Percentiles rank a stretch among this genome's conserved stretches.
phyloP scores from a whole-genome alignment of 192 early-diverging fungal species.

The Backusella luteola region DNA sequence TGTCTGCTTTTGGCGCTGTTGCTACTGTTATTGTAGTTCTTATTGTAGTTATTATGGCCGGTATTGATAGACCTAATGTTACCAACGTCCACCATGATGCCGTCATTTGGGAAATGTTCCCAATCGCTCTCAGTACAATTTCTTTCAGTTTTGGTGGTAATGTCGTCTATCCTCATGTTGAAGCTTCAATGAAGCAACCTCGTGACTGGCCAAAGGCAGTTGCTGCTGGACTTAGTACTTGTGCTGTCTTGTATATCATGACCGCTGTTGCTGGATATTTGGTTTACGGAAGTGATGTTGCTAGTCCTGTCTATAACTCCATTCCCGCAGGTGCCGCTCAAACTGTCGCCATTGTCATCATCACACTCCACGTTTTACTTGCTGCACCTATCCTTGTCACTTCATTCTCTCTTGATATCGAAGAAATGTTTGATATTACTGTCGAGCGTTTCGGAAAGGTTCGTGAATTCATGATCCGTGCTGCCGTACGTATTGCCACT shows the following conservation, averaged over 20 bases:
- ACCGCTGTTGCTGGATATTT: constrained; percentile 62
- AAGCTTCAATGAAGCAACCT: constrained; percentile 62
- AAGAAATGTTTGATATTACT: constrained; percentile 50
- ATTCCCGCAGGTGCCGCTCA: constrained; percentile 50
- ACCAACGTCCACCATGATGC: constrained; percentile 35
- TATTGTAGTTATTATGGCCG: constrained; percentile 52
- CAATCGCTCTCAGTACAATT: constrained; percentile 61
- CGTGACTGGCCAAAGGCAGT: constrained; percentile 55
- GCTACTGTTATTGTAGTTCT: constrained; percentile 60
- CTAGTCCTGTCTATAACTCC: constrained; percentile 57
- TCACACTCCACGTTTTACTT: constrained; percentile 64
- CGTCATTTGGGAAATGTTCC: constrained; percentile 52
- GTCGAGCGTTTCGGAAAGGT: constrained; percentile 30
- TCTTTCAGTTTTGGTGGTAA: constrained; percentile 71
- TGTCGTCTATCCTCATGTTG: constrained; percentile 69
- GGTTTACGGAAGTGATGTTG: constrained; percentile 55
- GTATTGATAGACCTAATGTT: constrained; percentile 47
- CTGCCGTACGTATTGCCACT: constrained; percentile 45
- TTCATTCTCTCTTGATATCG: constrained; percentile 61
- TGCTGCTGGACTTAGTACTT: constrained; percentile 47
- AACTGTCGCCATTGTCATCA: constrained; percentile 54
- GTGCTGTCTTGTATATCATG: constrained; percentile 60
- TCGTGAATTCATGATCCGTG: constrained; percentile 43
- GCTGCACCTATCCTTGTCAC: constrained; percentile 67
- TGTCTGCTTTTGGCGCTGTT: constrained; percentile 58